Percentiles rank a stretch among this genome's conserved stretches.
These are phyloP conservation scores for Trichopus zeylanicus DNA, from an alignment of 116 monocot genomes.

Conservation along the genomic window DNA sequence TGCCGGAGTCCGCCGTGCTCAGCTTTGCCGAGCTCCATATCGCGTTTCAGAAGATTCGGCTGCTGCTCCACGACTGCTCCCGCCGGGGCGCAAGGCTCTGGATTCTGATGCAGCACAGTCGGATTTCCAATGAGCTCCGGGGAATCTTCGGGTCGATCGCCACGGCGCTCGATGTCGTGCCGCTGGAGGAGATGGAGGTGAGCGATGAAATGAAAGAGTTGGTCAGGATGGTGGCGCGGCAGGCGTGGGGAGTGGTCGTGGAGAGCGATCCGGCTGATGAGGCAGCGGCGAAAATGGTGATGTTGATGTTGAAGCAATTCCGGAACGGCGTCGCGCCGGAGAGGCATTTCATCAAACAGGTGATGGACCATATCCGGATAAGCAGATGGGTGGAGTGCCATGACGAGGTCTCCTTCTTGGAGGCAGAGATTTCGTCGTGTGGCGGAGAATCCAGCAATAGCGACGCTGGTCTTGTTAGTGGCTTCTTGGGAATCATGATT, in stretches of 20 bases:
- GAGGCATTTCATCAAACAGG: constrained; percentile 8
- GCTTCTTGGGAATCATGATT: constrained; percentile 48
- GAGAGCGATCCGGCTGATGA: constrained; percentile 27
- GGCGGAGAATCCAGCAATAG: constrained; percentile 3
- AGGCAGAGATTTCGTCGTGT: constrained; percentile 26
- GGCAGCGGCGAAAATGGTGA: constrained; percentile 11
- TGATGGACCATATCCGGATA: constrained; percentile 41
- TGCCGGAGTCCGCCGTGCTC: constrained; percentile 17
- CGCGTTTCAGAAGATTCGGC: constrained; percentile 45
- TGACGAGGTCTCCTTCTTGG: constrained; percentile 58
- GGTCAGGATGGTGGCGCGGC: constrained; percentile 28
- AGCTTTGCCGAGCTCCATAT: constrained; percentile 58
- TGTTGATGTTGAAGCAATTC: constrained; percentile 29
- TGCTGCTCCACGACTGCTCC: constrained; percentile 39
- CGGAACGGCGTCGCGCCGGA: constrained; percentile 26
- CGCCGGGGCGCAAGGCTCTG: constrained; percentile 38
- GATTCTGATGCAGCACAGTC: constrained; percentile 41
- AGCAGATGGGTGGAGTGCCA: constrained; percentile 61
- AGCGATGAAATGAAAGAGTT: constrained; percentile 40
- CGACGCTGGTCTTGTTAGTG: constrained; percentile 27
- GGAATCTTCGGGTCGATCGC: constrained; percentile 32
- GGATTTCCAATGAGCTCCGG: constrained; percentile 43
- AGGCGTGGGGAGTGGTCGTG: constrained; percentile 23
- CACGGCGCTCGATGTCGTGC: constrained; percentile 36
- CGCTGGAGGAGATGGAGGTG: too few species aligned